Base-by-base conservation (phyloP, 2,329 filamentous ascomycete genomes). In the Penicillium sp. region DNA sequence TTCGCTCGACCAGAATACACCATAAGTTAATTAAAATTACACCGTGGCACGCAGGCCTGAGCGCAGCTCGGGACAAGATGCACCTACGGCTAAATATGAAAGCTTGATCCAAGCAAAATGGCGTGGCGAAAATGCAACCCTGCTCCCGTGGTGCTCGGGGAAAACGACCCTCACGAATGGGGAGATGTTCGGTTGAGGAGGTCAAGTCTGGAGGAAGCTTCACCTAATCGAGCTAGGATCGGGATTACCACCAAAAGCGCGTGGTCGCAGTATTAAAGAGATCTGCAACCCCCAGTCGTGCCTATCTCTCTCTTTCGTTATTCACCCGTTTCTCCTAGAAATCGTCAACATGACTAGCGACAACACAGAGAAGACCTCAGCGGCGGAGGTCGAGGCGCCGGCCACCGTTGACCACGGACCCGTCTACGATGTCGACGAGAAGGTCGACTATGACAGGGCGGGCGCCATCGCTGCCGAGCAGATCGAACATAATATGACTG, bases 391-490 rank as follows among this genome's bases (percentile, higher is more conserved):
- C 66, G 73, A 76, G 73, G 69, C 64, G 52, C 72, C 73, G 61
- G 65, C 68, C 59, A 59, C 66, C 58, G 63, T 64, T 63, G 68
- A 61, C 50, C 65, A 61, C 55, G 71, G 64, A 45, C 71, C 68
- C 69, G 63, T 69, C 64, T 75, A 78, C 69, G 71, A 77, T 71
- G 65, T 64, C 44, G 66, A 66, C 66, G 76, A 79, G 63, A 80
- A 83, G 59, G 64, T 73, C 62, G 68, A 75, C 65, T 77, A 80
- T 60, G 81, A 79, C 80, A 84, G 83, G 77, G 74, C 78, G 6
- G 84, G 78, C 67, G 85, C 85, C 65, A 83, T 86, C 68, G 82
- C 85, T 64, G 86, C 84, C 13, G 87, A 89, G 76, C 82, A 80
- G 64, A 71, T 66, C 29, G 84, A 86, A 71, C 82, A 84, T 69